phyloP scores from a whole-genome alignment of 352 stramenopile genomes.

The Pythium folliculosum region DNA sequence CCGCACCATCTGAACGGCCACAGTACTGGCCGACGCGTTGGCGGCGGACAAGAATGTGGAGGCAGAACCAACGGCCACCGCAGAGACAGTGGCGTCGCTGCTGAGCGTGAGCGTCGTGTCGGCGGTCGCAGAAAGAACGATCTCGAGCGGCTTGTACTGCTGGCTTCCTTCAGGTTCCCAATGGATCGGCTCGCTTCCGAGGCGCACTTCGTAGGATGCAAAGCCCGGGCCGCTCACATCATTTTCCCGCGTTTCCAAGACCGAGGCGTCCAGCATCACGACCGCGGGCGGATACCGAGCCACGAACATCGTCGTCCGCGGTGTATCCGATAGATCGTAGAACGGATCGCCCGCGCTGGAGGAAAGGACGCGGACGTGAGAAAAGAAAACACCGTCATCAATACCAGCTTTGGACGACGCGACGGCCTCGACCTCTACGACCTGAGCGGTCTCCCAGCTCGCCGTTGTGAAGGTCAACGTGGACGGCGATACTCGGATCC shows the following conservation, averaged over 20 bases:
- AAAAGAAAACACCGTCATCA: slow-evolving; percentile 29
- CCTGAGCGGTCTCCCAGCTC: slow-evolving; percentile 34
- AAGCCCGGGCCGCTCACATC: slow-evolving; percentile 13
- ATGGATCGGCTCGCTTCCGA: slow-evolving; percentile 63
- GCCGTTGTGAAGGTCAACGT: slow-evolving; percentile 33
- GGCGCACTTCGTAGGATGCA: slow-evolving; percentile 37
- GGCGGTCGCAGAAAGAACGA: slow-evolving; percentile 35
- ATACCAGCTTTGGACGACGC: slow-evolving; percentile 1
- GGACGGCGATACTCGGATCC: slow-evolving; percentile 34
- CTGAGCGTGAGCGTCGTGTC: slow-evolving; percentile 55
- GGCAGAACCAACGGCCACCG: slow-evolving; percentile 13
- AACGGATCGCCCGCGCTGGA: slow-evolving; percentile 37
- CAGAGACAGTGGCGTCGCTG: slow-evolving; percentile 9
- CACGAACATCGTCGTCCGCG: slow-evolving; percentile 38
- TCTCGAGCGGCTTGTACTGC: slow-evolving; percentile 41
- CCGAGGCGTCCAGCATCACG: slow-evolving; percentile 45
- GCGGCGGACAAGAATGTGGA: slow-evolving; percentile 37
- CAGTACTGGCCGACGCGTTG: slow-evolving; percentile 55
- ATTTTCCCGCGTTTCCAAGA: slow-evolving; percentile 40
- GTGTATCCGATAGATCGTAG: slow-evolving; percentile 38
- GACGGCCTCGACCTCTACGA: slow-evolving; percentile 30
- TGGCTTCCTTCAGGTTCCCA: slow-evolving; percentile 44
- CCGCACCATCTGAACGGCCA: slow-evolving; percentile 24
- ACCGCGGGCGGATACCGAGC: slow-evolving; percentile 40
- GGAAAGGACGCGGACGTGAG: slow-evolving; percentile 25